These are phyloP conservation scores for Cutaneotrichosporon mucoides DNA, from an alignment of 1,284 basidiomycete species.

Conservation along the genomic window DNA sequence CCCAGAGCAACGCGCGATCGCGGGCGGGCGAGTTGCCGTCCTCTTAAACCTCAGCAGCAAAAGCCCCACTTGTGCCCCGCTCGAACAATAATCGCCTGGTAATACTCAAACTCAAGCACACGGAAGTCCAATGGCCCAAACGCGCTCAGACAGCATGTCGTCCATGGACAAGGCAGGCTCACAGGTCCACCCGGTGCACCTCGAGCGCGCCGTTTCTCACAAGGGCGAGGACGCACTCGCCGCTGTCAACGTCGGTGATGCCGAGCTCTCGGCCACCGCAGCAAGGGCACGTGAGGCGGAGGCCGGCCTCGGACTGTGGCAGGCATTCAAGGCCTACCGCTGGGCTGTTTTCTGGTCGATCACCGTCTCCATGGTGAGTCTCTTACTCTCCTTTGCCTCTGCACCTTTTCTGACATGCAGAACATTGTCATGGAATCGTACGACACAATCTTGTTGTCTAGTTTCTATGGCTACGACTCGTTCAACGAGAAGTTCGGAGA, in stretches of 20 bases:
- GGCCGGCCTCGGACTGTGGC: not conserved
- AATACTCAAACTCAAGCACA: too few species aligned
- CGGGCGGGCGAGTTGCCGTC: not conserved
- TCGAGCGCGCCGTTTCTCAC: not conserved
- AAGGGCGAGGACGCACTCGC: not conserved
- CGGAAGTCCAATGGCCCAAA: not conserved
- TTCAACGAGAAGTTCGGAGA: not conserved
- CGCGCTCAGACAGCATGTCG: not conserved
- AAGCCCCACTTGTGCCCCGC: not conserved
- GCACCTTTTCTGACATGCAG: not conserved
- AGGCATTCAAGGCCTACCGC: conserved; percentile 1
- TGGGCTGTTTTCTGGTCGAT: conserved; percentile 3
- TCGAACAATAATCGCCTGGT: not conserved
- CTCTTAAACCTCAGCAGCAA: not conserved
- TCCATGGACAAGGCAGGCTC: not conserved
- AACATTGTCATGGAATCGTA: conserved; percentile 6
- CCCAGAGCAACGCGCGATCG: not conserved
- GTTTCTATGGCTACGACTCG: conserved; percentile 24
- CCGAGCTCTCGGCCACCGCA: not conserved
- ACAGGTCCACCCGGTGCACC: not conserved
- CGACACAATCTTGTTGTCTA: conserved; percentile 3
- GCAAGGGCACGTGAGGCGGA: conserved; percentile 1
- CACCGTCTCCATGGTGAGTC: not conserved
- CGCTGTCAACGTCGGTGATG: not conserved
- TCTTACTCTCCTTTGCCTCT: too few species aligned